Conservation (phyloP, 257 asterid genomes). For the Nicotiana knightiana region DNA sequence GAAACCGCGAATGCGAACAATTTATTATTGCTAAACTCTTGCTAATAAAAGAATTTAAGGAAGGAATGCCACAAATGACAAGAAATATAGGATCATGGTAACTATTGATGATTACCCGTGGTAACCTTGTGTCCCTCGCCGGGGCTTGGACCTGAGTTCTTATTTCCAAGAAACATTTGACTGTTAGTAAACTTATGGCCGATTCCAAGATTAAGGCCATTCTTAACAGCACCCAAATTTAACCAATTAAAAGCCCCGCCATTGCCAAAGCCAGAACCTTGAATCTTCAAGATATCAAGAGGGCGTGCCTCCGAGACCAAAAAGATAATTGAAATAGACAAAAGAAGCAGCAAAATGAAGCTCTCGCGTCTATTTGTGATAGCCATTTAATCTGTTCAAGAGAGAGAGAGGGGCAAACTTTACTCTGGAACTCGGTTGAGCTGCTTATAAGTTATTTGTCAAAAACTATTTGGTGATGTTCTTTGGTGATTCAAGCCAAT, state of each 20-base stretch:
- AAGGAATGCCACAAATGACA: background rate
- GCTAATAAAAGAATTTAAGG: too few species aligned
- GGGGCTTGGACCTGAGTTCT: constrained; percentile 34
- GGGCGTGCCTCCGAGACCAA: constrained; percentile 30
- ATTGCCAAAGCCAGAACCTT: background rate
- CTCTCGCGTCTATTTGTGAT: background rate
- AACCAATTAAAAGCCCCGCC: background rate
- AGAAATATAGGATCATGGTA: background rate
- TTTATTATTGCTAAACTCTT: too few species aligned
- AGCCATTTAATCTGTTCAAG: background rate
- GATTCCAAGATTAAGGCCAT: constrained; percentile 14
- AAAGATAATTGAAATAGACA: constrained; percentile 12
- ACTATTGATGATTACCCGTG: constrained; percentile 5
- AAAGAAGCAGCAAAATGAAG: constrained; percentile 5
- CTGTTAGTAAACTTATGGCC: constrained; percentile 2
- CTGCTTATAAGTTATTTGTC: background rate
- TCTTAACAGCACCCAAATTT: constrained; percentile 10
- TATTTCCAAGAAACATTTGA: constrained; percentile 9
- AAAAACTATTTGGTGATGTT: background rate
- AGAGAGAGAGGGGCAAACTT: constrained; percentile 12
- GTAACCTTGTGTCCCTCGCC: constrained; percentile 22
- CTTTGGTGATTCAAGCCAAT: background rate
- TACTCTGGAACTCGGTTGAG: background rate
- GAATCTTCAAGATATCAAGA: constrained; percentile 13
- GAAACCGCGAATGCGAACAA: too few species aligned